Conservation (phyloP, 306 rosid genomes). For the Rosa rugosa region DNA sequence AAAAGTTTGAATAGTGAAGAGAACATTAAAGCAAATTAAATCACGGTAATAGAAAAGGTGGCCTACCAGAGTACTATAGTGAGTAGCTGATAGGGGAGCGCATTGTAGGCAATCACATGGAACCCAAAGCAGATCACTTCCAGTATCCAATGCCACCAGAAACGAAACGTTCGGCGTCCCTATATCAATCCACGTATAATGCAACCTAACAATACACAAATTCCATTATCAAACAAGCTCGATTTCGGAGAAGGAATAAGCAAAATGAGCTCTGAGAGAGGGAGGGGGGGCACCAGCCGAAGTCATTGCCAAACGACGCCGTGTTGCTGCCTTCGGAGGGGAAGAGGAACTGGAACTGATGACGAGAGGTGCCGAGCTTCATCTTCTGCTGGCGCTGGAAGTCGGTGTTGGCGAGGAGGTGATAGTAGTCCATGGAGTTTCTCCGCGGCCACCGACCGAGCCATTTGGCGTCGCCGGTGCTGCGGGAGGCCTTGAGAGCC, state of each 20-base stretch:
- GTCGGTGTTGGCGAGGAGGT: conserved; percentile 55
- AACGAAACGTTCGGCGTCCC: conserved; percentile 89
- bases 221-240: background rate
- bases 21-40: background rate
- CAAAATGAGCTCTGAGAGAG: background rate
- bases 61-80: conserved; percentile 71
- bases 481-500: conserved; percentile 38
- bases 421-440: conserved; percentile 45
- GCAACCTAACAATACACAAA: conserved; percentile 53
- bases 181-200: conserved; percentile 89
- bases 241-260: background rate
- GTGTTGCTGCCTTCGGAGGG: conserved; percentile 77
- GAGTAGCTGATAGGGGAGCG: conserved; percentile 77
- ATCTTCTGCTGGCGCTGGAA: conserved; percentile 59
- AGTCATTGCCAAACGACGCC: conserved; percentile 78
- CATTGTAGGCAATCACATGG: conserved; percentile 91
- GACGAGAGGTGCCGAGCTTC: conserved; percentile 38
- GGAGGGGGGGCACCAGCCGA: conserved; percentile 66
- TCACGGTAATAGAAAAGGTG: background rate
- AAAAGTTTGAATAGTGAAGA: background rate
- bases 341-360: conserved; percentile 54
- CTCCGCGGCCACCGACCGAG: conserved; percentile 45
- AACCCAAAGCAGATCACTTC: conserved; percentile 94
- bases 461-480: conserved; percentile 15
- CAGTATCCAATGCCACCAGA: conserved; percentile 93